Base-by-base conservation (phyloP, 163 green algal species). In the Chlamydomonas reinhardtii region DNA sequence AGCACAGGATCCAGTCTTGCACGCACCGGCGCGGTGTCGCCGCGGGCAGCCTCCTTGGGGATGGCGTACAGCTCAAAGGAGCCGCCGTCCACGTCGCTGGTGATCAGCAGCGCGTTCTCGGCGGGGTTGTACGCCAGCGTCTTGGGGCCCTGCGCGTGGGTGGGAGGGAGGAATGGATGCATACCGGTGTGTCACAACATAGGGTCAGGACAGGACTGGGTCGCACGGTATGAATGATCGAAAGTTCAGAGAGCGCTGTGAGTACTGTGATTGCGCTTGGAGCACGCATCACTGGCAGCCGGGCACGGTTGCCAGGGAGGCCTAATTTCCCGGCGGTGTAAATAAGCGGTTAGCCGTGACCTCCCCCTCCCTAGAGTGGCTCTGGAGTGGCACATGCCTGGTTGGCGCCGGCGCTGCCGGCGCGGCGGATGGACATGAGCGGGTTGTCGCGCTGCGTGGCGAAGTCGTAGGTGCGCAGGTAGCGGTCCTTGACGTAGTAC, bases 111-210 rank as follows among this genome's bases (percentile, higher is more conserved):
- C 5, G 97, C 95, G 86, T 98, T 98, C 92, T 99, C 98, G n/a
- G 98, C 98, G 3, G 98, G 97, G 92, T 99, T 99, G 95, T 99
- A 99, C n/a, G 94, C 94, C 80, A 99, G 90, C 1, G 93, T 94
- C 89, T 93, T 93, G 78, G 89, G 86, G 48, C 89, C 89, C 89
- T 92, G 85, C 35, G 48, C 11, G 11, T 56, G 48, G 11, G 14
- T 11, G 56, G 27, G 43, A n/a, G n/a, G n/a, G n/a, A n/a, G n/a
- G n/a, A n/a, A n/a, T n/a, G n/a, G n/a, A n/a, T n/a, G n/a, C n/a
- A n/a, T n/a, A n/a, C n/a, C n/a, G n/a, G n/a, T n/a, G n/a, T n/a
- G n/a, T n/a, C n/a, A n/a, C n/a, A n/a, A n/a, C n/a, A n/a, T n/a
- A n/a, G n/a, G n/a, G n/a, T n/a, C n/a, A n/a, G n/a, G n/a, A n/a